Evolutionary conservation across 1,284 basidiomycete genomes (phyloP).

Genomic region (Ganoderma lucidum): DNA sequence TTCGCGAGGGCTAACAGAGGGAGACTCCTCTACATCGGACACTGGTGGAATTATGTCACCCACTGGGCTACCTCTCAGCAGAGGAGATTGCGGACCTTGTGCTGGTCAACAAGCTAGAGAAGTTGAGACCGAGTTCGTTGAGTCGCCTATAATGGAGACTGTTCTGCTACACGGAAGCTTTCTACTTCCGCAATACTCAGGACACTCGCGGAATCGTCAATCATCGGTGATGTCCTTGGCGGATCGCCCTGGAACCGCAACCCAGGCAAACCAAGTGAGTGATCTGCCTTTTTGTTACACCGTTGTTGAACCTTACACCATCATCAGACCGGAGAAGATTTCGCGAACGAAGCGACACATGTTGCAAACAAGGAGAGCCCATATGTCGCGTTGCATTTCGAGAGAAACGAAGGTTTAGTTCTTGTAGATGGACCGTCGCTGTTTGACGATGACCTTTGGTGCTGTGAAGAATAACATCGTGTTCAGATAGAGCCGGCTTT

Average conservation of each 20-base stretch:
- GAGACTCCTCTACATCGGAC: not conserved
- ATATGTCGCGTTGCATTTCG: not conserved
- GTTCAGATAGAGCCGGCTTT: not conserved
- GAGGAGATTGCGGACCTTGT: not conserved
- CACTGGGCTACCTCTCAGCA: not conserved
- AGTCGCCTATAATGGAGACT: not conserved
- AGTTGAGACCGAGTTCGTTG: not conserved
- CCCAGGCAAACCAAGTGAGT: not conserved
- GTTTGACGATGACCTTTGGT: slow-evolving; percentile 23
- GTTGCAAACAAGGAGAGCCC: no score
- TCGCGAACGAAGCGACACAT: not conserved
- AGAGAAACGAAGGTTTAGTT: not conserved
- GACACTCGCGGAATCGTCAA: not conserved
- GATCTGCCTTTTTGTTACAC: not conserved
- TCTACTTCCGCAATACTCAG: not conserved
- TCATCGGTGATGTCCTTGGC: not conserved
- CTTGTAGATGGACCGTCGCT: slow-evolving; percentile 33
- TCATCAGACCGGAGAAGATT: not conserved
- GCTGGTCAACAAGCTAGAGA: not conserved
- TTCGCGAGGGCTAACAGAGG: not conserved
- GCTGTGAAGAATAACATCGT: not conserved
- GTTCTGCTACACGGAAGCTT: not conserved
- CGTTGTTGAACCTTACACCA: not conserved
- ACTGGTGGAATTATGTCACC: not conserved
- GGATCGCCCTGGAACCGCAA: not conserved